Percentiles rank a stretch among this genome's conserved stretches.
phyloP scores from a whole-genome alignment of 768 basidiomycete species.

The Lactarius hengduanensis region DNA sequence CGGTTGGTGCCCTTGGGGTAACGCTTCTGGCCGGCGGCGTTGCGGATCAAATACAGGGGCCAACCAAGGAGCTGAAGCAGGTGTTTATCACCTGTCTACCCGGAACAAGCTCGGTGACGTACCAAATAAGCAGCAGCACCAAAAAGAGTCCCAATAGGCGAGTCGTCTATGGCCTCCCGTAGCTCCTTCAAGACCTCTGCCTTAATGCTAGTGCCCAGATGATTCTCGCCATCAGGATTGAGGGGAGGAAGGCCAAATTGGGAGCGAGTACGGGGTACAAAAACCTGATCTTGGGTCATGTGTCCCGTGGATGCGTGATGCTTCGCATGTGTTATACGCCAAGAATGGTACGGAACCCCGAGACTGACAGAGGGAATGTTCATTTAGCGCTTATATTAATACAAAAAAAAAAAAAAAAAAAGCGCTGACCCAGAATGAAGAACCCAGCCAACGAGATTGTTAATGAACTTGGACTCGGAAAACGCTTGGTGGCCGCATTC shows the following conservation, averaged over 20 bases:
- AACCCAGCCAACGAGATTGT: conserved; percentile 90
- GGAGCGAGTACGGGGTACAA: conserved; percentile 87
- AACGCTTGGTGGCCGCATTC: conserved; percentile 97
- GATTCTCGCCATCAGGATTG: conserved; percentile 64
- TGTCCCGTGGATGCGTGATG: conserved; percentile 95
- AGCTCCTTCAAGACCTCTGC: conserved; percentile 70
- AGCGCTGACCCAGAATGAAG: conserved; percentile 78
- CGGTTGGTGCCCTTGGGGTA: conserved; percentile 83
- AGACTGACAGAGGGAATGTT: conserved; percentile 47
- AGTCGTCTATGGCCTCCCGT: conserved; percentile 87
- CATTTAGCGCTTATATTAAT: not conserved
- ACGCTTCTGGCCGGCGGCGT: conserved; percentile 80
- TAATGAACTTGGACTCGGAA: conserved; percentile 87
- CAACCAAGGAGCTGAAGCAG: conserved; percentile 67
- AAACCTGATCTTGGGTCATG: conserved; percentile 94
- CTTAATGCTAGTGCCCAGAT: conserved; percentile 60
- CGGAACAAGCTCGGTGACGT: conserved; percentile 4
- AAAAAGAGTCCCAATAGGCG: conserved; percentile 69
- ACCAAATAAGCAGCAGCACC: conserved; percentile 61
- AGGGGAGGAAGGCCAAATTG: conserved; percentile 62
- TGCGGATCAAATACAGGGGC: conserved; percentile 78
- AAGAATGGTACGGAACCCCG: conserved; percentile 95
- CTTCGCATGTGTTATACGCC: conserved; percentile 91
- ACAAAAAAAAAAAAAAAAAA: conserved; percentile 14
- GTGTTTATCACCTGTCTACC: not conserved